Conservation (phyloP, 2,329 filamentous ascomycete species). For the Ophiostoma pallidulum region DNA sequence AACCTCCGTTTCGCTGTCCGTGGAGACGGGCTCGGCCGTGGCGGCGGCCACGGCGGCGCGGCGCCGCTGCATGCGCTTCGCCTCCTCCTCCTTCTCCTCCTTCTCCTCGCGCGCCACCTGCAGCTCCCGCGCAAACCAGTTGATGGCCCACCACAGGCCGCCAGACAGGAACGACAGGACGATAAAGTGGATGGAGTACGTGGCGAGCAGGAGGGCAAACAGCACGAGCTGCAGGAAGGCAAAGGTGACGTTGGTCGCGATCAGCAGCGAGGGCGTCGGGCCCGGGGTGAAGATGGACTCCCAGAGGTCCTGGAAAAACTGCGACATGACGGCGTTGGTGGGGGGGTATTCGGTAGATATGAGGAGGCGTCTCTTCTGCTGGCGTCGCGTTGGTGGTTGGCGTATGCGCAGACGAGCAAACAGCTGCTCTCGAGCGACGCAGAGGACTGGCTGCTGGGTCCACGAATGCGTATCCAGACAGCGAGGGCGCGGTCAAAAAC, state of each 20-base stretch:
- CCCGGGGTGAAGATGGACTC: slow-evolving; percentile 89
- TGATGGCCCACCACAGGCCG: slow-evolving; percentile 86
- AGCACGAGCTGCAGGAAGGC: slow-evolving; percentile 75
- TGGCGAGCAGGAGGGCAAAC: slow-evolving; percentile 64
- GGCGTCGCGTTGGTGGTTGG: background rate
- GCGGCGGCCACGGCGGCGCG: slow-evolving; percentile 17
- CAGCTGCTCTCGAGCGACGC: background rate
- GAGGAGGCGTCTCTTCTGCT: background rate
- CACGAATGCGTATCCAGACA: too few relatives aligned
- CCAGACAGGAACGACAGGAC: slow-evolving; percentile 70
- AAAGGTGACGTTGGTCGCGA: slow-evolving; percentile 87
- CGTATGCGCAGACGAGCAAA: background rate
- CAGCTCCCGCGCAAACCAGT: slow-evolving; percentile 82
- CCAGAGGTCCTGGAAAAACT: slow-evolving; percentile 70
- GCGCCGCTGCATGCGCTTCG: slow-evolving; percentile 9
- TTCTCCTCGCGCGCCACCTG: slow-evolving; percentile 35
- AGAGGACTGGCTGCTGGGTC: too few relatives aligned
- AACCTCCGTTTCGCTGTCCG: slow-evolving; percentile 43
- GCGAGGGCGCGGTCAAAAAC: too few relatives aligned
- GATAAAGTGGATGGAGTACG: slow-evolving; percentile 81
- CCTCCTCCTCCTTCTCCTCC: slow-evolving; percentile 28
- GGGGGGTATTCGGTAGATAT: background rate
- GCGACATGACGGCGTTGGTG: slow-evolving; percentile 35
- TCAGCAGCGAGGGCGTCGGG: slow-evolving; percentile 74
- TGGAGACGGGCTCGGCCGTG: slow-evolving; percentile 25